Base-by-base conservation (phyloP, 352 stramenopile species). In the Elongisporangium anandrum region DNA sequence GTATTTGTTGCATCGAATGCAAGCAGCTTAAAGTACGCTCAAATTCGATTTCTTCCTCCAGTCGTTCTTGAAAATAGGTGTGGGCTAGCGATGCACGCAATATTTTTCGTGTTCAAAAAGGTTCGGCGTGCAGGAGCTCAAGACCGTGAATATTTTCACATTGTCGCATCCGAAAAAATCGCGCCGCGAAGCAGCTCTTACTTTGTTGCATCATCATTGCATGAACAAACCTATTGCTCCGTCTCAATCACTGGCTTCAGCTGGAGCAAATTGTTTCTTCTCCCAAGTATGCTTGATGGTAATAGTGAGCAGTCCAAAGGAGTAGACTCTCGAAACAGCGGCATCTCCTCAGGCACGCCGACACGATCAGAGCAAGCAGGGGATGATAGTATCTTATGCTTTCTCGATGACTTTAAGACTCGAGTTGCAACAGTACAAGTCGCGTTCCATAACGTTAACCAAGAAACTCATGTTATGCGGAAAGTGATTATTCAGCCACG, bases 71-170 rank as follows among this genome's bases (percentile, higher is more conserved):
- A 93, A 16, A 95, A 95, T 61, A 91, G 88, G 52, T 92, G 85
- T 45, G 79, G 77, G 0, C 71, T 93, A 10, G 59, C 83, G 2
- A 74, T 95, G 8, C 74, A 81, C 48, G 64, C 83, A 9, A 75
- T 93, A 21, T 66, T 85, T 20, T 93, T 95, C 54, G 73, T 89
- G 41, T 85, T 92, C 55, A 95, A 95, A 73, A 90, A 89, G 48
- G 75, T 90, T 15, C 72, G 68, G 7, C 77, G 80, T 23, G 65
- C 77, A 6, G 72, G 75, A 13, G 75, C 73, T 16, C 69, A 79
- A 38, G 80, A 92, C 45, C 77, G 80, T 52, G 80, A 92, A 56
- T 86, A 90, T 26, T 85, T 80, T 6, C 85, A 95, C 41, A 63
- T 95, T 19, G 72, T 95, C 47, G 77, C 78, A 1, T 89, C 80